A percentile compares a stretch with the other conserved stretches of the same genome.
Conservation (phyloP, 148 eudicot species). For the Vaccinium vitisidaea region DNA sequence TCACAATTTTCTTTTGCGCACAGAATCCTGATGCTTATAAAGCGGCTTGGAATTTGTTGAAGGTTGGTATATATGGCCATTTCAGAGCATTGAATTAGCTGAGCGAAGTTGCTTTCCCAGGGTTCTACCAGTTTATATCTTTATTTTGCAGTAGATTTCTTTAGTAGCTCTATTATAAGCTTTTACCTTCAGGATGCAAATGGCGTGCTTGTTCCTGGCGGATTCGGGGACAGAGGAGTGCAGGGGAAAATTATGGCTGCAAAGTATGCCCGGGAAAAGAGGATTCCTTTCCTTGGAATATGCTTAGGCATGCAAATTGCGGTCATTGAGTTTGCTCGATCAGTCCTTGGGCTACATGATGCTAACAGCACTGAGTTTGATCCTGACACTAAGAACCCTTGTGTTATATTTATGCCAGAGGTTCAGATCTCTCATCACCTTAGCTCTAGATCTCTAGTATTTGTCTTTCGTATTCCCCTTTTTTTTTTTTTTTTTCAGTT, state of each 20-base stretch:
- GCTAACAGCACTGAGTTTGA: slow-evolving; percentile 96
- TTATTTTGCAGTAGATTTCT: background rate
- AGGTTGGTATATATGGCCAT: slow-evolving; percentile 42
- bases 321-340: slow-evolving; percentile 85
- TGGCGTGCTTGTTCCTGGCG: slow-evolving; percentile 94
- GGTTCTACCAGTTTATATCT: background rate
- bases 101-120: background rate
- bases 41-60: slow-evolving; percentile 73
- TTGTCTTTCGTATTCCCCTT: background rate
- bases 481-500: background rate
- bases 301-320: slow-evolving; percentile 97
- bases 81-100: background rate
- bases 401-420: slow-evolving; percentile 96
- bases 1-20: slow-evolving; percentile 20
- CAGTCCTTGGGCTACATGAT: slow-evolving; percentile 64
- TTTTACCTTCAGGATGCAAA: slow-evolving; percentile 66
- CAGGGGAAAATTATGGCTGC: slow-evolving; percentile 96
- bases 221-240: slow-evolving; percentile 98
- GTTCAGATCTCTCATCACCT: slow-evolving; percentile 28
- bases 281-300: slow-evolving; percentile 82
- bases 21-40: slow-evolving; percentile 83
- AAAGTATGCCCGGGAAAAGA: slow-evolving; percentile 85
- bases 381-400: slow-evolving; percentile 56
- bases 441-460: background rate
- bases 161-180: slow-evolving; percentile 9